A percentile compares a stretch with the other conserved stretches of the same genome.
These are phyloP conservation scores for Cicer judaicum DNA, from an alignment of 306 rosid species.

Conservation along the genomic window DNA sequence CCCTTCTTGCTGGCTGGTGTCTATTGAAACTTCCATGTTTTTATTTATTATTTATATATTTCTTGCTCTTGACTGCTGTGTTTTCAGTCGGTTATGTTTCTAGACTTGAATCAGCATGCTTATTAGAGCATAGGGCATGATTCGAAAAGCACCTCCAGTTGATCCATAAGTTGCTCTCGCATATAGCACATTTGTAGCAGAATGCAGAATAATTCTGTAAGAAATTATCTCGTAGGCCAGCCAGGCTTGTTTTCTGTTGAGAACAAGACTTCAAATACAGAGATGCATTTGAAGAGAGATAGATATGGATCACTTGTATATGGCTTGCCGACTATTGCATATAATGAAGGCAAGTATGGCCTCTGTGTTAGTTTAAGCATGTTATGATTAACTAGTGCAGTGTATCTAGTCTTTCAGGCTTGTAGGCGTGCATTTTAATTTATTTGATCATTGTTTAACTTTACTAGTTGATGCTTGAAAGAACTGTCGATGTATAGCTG, in stretches of 20 bases:
- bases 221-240: slow-evolving; percentile 29
- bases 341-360: slow-evolving; percentile 46
- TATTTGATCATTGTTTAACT: not conserved
- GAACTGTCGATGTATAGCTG: slow-evolving; percentile 8
- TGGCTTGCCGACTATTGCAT: slow-evolving; percentile 16
- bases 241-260: slow-evolving; percentile 29
- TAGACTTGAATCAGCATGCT: not conserved
- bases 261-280: slow-evolving; percentile 30
- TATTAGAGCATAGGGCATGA: slow-evolving; percentile 18
- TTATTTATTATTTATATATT: not conserved
- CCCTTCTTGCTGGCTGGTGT: not conserved
- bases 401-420: slow-evolving; percentile 24
- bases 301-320: slow-evolving; percentile 29
- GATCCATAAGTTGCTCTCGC: slow-evolving; percentile 8
- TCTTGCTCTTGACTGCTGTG: slow-evolving; percentile 6
- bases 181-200: slow-evolving; percentile 1
- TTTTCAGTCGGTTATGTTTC: slow-evolving; percentile 24
- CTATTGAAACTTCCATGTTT: slow-evolving; percentile 9
- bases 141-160: slow-evolving; percentile 10
- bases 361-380: slow-evolving; percentile 1
- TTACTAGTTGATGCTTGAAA: slow-evolving; percentile 4
- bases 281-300: slow-evolving; percentile 23
- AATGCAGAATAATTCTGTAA: slow-evolving; percentile 34
- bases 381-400: slow-evolving; percentile 4
- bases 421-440: not conserved